Percentiles rank a stretch among this genome's conserved stretches.
phyloP scores from a whole-genome alignment of 768 basidiomycete species.

The Lactifluus volemus region DNA sequence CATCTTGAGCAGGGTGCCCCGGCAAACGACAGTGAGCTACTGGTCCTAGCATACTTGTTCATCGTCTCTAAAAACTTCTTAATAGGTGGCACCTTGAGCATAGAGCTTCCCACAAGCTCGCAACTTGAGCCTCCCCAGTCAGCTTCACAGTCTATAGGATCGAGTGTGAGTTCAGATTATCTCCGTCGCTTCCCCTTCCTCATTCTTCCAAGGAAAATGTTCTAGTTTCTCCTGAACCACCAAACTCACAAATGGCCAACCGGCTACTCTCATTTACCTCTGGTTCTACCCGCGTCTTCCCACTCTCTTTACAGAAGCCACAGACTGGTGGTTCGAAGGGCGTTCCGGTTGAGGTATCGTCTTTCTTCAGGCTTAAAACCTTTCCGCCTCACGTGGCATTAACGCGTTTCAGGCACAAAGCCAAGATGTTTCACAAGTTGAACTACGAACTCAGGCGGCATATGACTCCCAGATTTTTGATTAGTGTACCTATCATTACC shows the following conservation, averaged over 20 bases:
- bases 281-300: not conserved
- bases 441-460: constrained; percentile 7
- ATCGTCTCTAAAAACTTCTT: not conserved
- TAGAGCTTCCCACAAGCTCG: not conserved
- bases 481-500: not conserved
- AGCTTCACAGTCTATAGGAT: not conserved
- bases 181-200: not conserved
- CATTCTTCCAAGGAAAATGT: not conserved
- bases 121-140: not conserved
- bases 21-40: not conserved
- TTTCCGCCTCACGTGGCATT: not conserved
- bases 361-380: not conserved
- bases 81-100: not conserved
- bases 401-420: not conserved
- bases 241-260: not conserved
- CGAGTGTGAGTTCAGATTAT: not conserved
- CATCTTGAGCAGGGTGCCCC: constrained; percentile 8
- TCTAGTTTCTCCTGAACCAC: not conserved
- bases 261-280: not conserved
- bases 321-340: not conserved
- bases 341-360: not conserved
- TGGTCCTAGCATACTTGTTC: not conserved
- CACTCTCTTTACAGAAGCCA: not conserved
- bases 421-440: not conserved
- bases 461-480: constrained; percentile 2